Percentiles rank a stretch among this genome's conserved stretches.
phyloP scores from a whole-genome alignment of 2,329 filamentous ascomycete species.

The Fusarium newnesense region DNA sequence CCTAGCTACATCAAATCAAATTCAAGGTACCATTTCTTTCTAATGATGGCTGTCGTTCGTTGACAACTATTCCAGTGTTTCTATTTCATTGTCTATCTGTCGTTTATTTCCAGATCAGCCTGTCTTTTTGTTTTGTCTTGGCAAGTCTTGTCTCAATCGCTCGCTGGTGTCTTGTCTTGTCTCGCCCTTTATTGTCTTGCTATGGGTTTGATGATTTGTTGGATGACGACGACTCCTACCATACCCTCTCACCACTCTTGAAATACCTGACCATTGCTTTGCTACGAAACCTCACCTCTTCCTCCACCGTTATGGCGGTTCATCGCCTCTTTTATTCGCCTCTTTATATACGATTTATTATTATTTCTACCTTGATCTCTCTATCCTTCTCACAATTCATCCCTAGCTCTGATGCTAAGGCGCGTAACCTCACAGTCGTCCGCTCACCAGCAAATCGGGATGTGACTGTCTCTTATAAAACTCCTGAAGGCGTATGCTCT shows the following conservation, averaged over 20 bases:
- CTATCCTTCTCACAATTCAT: constrained; percentile 48
- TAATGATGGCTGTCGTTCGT: constrained; percentile 24
- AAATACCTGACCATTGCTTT: neutral
- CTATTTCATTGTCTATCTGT: neutral
- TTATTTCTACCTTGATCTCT: constrained; percentile 32
- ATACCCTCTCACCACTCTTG: constrained; percentile 30
- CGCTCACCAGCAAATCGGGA: constrained; percentile 69
- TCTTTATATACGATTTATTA: constrained; percentile 22
- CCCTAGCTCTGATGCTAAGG: constrained; percentile 41
- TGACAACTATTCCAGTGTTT: constrained; percentile 7
- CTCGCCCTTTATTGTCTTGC: constrained; percentile 16
- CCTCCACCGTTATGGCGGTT: constrained; percentile 24
- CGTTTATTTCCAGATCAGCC: constrained; percentile 1
- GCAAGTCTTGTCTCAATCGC: constrained; percentile 15
- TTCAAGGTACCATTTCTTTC: constrained; percentile 11
- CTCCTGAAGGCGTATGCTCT: constrained; percentile 68
- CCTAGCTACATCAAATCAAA: constrained; percentile 23
- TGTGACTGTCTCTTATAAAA: constrained; percentile 76
- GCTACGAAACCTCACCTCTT: neutral
- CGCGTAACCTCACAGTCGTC: constrained; percentile 63
- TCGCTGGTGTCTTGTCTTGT: constrained; percentile 20
- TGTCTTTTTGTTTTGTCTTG: constrained; percentile 10
- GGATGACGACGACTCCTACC: constrained; percentile 36
- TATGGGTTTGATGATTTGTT: constrained; percentile 31
- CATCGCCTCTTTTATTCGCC: constrained; percentile 5